Percentiles rank a stretch among this genome's conserved stretches.
Evolutionary conservation across 768 basidiomycete species (phyloP).

Genomic region (Boletus bicolor): DNA sequence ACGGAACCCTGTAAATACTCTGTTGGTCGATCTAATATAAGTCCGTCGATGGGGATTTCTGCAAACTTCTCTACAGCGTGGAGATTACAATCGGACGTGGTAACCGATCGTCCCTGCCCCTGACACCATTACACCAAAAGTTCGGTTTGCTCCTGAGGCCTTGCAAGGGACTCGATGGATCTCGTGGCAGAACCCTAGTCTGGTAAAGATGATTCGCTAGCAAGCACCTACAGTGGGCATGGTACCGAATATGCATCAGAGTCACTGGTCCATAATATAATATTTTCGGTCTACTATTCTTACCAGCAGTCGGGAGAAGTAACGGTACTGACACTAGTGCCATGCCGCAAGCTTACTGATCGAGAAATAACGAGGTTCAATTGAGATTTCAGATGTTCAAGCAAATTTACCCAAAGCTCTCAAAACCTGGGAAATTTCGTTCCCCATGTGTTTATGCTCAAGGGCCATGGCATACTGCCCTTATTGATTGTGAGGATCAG

Average conservation of each 20-base stretch:
- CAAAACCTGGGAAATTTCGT: neutral
- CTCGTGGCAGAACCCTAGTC: neutral
- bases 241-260: neutral
- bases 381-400: neutral
- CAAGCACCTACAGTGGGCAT: neutral
- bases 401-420: neutral
- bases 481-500: neutral
- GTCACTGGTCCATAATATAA: too few relatives aligned
- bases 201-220: neutral
- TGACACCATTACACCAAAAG: neutral
- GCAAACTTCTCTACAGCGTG: neutral
- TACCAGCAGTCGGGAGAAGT: too few relatives aligned
- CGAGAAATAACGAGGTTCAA: neutral
- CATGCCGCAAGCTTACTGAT: neutral
- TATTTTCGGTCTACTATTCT: too few relatives aligned
- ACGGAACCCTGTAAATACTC: conserved; percentile 2
- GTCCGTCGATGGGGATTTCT: neutral
- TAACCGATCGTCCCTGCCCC: neutral
- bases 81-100: neutral
- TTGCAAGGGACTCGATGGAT: neutral
- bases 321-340: neutral
- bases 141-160: neutral
- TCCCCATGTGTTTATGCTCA: too few relatives aligned
- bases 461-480: neutral
- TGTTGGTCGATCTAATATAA: neutral